Evolutionary conservation across 768 basidiomycete genomes (phyloP).

Genomic region (Tricholoma terreum): DNA sequence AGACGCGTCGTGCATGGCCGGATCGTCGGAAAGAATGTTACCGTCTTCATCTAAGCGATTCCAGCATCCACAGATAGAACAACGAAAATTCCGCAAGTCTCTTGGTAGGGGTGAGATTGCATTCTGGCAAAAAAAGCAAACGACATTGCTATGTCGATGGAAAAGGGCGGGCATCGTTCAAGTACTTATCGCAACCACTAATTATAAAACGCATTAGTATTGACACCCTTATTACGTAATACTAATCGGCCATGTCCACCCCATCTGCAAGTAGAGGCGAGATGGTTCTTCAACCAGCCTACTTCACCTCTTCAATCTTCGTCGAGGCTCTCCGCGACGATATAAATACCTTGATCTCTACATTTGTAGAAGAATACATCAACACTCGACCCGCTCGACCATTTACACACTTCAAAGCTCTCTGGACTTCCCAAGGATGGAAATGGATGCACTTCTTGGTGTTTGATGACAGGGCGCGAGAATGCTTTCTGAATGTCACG

Average conservation of each 20-base stretch:
- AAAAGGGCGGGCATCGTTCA: slow-evolving; percentile 46
- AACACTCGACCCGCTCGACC: slow-evolving; percentile 37
- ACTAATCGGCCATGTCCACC: slow-evolving; percentile 38
- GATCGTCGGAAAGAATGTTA: slow-evolving; percentile 80
- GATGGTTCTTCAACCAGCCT: slow-evolving; percentile 64
- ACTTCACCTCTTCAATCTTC: slow-evolving; percentile 77
- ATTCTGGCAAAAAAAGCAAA: slow-evolving; percentile 72
- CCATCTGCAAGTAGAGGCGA: slow-evolving; percentile 60
- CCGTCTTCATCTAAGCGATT: slow-evolving; percentile 72
- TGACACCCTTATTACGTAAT: not conserved
- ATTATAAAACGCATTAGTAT: too few species aligned
- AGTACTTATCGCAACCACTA: too few species aligned
- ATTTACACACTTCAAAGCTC: slow-evolving; percentile 65
- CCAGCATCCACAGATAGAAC: slow-evolving; percentile 66
- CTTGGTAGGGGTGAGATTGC: slow-evolving; percentile 38
- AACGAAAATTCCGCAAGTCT: slow-evolving; percentile 59
- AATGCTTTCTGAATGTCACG: slow-evolving; percentile 56
- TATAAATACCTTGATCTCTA: slow-evolving; percentile 48
- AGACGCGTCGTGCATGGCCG: slow-evolving; percentile 81
- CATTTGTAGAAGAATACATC: slow-evolving; percentile 50
- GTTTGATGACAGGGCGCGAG: slow-evolving; percentile 63
- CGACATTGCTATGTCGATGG: slow-evolving; percentile 44
- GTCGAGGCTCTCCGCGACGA: slow-evolving; percentile 64
- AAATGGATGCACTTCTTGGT: slow-evolving; percentile 72
- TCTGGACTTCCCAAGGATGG: slow-evolving; percentile 74